These are phyloP conservation scores for Cryphonectria carpinicola DNA, from an alignment of 2,329 filamentous ascomycete genomes.

Conservation along the genomic window DNA sequence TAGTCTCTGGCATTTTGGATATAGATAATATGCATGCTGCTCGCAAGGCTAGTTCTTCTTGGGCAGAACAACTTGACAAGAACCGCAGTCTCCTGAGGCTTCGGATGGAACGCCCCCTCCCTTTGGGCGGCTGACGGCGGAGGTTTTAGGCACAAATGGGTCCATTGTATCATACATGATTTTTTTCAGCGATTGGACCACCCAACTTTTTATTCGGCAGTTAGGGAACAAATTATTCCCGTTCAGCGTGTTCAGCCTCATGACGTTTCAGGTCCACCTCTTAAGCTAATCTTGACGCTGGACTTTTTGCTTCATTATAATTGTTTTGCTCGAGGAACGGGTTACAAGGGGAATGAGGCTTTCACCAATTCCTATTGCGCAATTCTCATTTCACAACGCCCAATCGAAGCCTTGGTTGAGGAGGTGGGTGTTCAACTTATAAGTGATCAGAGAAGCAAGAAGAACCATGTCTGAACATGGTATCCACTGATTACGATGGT, in stretches of 20 bases:
- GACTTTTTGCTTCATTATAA: background rate
- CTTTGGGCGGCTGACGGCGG: background rate
- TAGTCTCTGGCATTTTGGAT: background rate
- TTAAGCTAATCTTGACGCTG: background rate
- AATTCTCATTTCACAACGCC: no score
- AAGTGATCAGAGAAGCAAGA: no score
- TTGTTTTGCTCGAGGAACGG: background rate
- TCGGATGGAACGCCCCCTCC: background rate
- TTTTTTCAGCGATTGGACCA: background rate
- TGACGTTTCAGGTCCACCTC: background rate
- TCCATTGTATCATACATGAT: conserved; percentile 17
- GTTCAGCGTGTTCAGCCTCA: conserved; percentile 2
- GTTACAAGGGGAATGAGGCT: background rate
- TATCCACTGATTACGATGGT: background rate
- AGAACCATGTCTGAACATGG: no score
- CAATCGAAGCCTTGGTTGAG: no score
- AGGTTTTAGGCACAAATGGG: conserved; percentile 13
- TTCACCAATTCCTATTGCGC: background rate
- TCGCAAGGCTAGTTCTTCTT: background rate
- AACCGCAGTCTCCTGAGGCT: background rate
- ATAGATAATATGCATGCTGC: background rate
- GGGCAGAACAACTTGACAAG: background rate
- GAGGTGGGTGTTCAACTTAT: no score
- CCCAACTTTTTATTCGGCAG: conserved; percentile 20
- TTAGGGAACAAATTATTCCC: conserved; percentile 23